phyloP scores from a whole-genome alignment of 2,329 filamentous ascomycete genomes.

The Aspergillus pseudoglaucus region DNA sequence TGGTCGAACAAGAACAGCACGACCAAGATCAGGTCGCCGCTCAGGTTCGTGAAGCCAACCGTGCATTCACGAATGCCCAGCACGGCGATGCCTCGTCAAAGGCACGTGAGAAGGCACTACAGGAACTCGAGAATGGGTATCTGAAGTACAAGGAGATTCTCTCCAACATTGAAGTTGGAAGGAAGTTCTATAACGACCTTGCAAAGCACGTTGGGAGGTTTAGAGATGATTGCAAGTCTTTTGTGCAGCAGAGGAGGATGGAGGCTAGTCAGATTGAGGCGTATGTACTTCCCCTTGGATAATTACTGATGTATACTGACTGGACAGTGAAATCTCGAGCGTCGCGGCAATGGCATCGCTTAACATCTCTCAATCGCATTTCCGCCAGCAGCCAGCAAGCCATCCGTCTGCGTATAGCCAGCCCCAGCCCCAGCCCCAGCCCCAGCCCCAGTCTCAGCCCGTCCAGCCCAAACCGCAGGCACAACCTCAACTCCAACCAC shows the following conservation, averaged over 20 bases:
- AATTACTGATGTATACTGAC: not conserved
- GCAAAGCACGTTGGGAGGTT: conserved; percentile 81
- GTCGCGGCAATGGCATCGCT: conserved; percentile 51
- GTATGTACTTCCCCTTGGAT: conserved; percentile 41
- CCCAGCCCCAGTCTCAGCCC: conserved; percentile 38
- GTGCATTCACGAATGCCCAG: conserved; percentile 67
- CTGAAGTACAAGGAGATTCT: conserved; percentile 96
- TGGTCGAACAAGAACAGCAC: conserved; percentile 61
- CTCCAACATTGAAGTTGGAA: conserved; percentile 79
- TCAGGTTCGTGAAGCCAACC: conserved; percentile 68
- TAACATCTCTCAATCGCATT: conserved; percentile 38
- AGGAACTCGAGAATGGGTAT: conserved; percentile 84
- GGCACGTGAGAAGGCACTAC: conserved; percentile 79
- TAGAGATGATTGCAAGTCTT: conserved; percentile 69
- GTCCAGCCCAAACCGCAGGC: conserved; percentile 21
- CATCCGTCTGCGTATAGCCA: not conserved
- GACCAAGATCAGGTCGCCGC: conserved; percentile 69
- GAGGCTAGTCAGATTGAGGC: conserved; percentile 74
- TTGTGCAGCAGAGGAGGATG: conserved; percentile 71
- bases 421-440: conserved; percentile 35
- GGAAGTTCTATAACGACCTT: conserved; percentile 96
- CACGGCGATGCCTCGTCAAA: conserved; percentile 59
- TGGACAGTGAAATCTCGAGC: conserved; percentile 49
- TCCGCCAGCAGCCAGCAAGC: conserved; percentile 11
- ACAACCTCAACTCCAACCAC: conserved; percentile 32